Evolutionary conservation across 768 basidiomycete genomes (phyloP), one percentile per base, ranked within the genome.

Genomic region (Leccinum variicolor): DNA sequence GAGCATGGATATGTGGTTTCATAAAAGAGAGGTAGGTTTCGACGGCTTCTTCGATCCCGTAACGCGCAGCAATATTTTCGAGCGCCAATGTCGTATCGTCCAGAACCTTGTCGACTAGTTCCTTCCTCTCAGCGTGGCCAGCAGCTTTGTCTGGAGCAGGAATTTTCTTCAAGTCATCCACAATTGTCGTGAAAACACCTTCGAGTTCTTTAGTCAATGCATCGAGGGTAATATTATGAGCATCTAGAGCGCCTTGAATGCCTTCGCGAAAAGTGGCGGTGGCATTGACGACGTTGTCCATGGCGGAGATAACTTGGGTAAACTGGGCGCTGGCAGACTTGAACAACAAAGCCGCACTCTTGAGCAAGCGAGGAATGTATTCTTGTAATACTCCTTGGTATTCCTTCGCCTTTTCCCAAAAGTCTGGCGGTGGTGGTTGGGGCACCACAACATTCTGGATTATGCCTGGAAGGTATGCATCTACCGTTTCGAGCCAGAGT

Each of bases 201-300:
- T 63, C 62, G 4, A 64, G 64, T 9, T 66, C 64, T 8, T 28
- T 2, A 0, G 58, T 53, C 31, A 66, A 23, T 0, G 23, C 5
- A 19, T 61, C 62, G 3, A 63, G 33, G 0, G 64, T 52, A 10
- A 63, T 28, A 4, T 56, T 1, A 3, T 33, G 61, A 10, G 47
- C 52, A 25, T 58, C 58, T n/a, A 65, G 17, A 25, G 43, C 28
- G 15, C 17, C 57, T 26, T 55, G 21, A 6, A 66, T 64, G 15
- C 17, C 21, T 17, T 52, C 11, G 9, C 62, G 65, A 43, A 66
- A 61, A 3, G 43, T 34, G 23, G 62, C 17, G 15, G 65, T 66
- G 29, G 45, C 26, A 7, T 5, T 23, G 43, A 66, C 56, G 8
- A 66, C 61, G 10, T 61, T 26, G 9, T 58, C 21, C 58, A 64